phyloP scores from a whole-genome alignment of 78 protist genomes.

The Mastigamoeba balamuthi region DNA sequence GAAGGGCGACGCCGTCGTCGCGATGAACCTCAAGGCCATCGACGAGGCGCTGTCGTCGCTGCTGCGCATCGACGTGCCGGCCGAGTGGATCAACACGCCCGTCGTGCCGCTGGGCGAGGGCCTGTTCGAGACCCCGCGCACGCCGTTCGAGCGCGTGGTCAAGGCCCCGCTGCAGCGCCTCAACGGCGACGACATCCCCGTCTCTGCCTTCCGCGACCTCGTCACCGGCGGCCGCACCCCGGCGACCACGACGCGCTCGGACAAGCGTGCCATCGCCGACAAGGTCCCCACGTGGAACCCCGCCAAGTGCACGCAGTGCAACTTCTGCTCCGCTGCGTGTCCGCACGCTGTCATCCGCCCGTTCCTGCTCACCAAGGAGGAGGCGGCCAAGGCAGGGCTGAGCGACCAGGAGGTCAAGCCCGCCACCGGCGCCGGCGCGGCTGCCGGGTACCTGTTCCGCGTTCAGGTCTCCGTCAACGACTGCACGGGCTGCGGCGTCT shows the following conservation, averaged over 20 bases:
- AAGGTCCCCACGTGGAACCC: constrained; percentile 25
- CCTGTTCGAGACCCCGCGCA: neutral
- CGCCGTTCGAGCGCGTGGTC: neutral
- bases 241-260: constrained; percentile 17
- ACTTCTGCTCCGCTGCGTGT: constrained; percentile 44
- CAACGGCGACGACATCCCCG: constrained; percentile 30
- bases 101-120: neutral
- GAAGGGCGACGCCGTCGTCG: neutral
- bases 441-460: constrained; percentile 3
- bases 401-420: neutral
- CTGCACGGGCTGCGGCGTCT: constrained; percentile 63
- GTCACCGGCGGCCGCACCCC: constrained; percentile 26
- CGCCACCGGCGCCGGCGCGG: constrained; percentile 11
- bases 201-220: constrained; percentile 6
- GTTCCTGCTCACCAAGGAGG: constrained; percentile 18
- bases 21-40: neutral
- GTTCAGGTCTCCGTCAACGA: constrained; percentile 51
- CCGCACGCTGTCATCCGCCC: constrained; percentile 63
- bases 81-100: neutral
- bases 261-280: constrained; percentile 40
- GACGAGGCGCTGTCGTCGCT: neutral
- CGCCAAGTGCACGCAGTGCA: constrained; percentile 57
- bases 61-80: neutral
- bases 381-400: constrained; percentile 4
- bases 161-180: neutral